phyloP scores from a whole-genome alignment of 202 grass and related monocot genomes.

The Bolboschoenoplectus hybrid region DNA sequence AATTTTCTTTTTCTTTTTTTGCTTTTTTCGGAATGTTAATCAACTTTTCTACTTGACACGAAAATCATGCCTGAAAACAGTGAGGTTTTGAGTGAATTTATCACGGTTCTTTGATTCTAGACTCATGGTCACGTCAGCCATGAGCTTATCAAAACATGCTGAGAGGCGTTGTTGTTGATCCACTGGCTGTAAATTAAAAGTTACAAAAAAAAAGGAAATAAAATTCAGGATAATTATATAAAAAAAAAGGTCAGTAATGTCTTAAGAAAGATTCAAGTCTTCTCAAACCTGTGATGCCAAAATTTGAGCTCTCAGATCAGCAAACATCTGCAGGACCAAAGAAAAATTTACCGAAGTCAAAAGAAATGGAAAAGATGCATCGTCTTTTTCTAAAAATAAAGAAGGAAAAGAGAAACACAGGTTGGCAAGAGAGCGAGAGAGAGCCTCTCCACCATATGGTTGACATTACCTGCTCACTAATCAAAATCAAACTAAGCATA shows the following conservation, averaged over 20 bases:
- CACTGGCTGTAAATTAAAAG: constrained; percentile 62
- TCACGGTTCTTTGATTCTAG: constrained; percentile 97
- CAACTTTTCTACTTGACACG: constrained; percentile 64
- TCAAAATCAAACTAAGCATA: constrained; percentile 97
- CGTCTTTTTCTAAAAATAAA: constrained; percentile 20
- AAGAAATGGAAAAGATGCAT: constrained; percentile 16
- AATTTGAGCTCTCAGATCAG: constrained; percentile 82
- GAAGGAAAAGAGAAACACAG: not conserved
- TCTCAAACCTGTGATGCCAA: constrained; percentile 89
- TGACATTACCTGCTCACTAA: constrained; percentile 89
- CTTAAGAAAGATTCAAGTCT: constrained; percentile 23
- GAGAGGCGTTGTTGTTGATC: constrained; percentile 89
- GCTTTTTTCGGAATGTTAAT: constrained; percentile 26
- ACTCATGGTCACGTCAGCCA: constrained; percentile 87
- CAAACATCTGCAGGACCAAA: constrained; percentile 69
- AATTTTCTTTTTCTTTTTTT: constrained; percentile 17
- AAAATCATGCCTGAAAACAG: constrained; percentile 86
- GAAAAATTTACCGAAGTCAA: constrained; percentile 20
- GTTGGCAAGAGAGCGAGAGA: not conserved
- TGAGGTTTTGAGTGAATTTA: constrained; percentile 98
- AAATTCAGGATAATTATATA: constrained; percentile 31
- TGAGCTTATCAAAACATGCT: constrained; percentile 91
- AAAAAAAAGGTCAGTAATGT: constrained; percentile 22
- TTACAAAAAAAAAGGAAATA: constrained; percentile 26
- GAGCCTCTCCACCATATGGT: not conserved